Percentiles rank a stretch among this genome's conserved stretches.
Evolutionary conservation across 164 flowering plant genomes (phyloP).

Genomic region (Saururus chinensis): DNA sequence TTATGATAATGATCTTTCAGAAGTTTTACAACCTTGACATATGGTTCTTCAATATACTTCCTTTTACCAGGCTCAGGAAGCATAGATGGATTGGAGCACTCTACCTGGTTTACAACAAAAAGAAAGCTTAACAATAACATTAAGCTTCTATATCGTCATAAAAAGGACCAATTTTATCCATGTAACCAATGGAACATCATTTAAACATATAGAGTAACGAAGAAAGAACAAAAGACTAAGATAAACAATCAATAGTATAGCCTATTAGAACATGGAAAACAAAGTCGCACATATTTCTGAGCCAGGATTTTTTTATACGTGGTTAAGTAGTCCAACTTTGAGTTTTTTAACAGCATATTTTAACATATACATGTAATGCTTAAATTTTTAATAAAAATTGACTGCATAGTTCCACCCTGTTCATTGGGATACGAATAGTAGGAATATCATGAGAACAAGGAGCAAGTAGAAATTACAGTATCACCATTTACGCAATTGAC

Average conservation of each 20-base stretch:
- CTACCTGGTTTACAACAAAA: constrained; percentile 44
- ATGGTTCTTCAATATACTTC: constrained; percentile 81
- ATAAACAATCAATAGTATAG: too few relatives aligned
- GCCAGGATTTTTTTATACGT: too few relatives aligned
- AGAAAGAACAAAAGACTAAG: too few relatives aligned
- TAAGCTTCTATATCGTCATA: background rate
- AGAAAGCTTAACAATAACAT: background rate
- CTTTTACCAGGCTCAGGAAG: constrained; percentile 90
- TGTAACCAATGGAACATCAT: too few relatives aligned
- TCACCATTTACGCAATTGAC: constrained; percentile 82
- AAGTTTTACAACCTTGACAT: constrained; percentile 56
- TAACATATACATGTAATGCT: too few relatives aligned
- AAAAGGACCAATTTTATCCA: background rate
- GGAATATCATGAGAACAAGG: constrained; percentile 14
- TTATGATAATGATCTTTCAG: background rate
- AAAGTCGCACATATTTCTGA: too few relatives aligned
- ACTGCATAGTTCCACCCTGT: background rate
- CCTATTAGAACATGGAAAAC: too few relatives aligned
- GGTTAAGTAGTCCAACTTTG: too few relatives aligned
- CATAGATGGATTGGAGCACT: constrained; percentile 90
- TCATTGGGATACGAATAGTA: background rate
- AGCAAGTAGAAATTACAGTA: constrained; percentile 61
- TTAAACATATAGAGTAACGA: too few relatives aligned
- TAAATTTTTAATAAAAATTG: too few relatives aligned
- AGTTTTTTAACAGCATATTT: too few relatives aligned